A percentile compares a stretch with the other conserved stretches of the same genome.
Conservation (phyloP, 1,284 basidiomycete genomes). For the Cutaneotrichosporon sp. region DNA sequence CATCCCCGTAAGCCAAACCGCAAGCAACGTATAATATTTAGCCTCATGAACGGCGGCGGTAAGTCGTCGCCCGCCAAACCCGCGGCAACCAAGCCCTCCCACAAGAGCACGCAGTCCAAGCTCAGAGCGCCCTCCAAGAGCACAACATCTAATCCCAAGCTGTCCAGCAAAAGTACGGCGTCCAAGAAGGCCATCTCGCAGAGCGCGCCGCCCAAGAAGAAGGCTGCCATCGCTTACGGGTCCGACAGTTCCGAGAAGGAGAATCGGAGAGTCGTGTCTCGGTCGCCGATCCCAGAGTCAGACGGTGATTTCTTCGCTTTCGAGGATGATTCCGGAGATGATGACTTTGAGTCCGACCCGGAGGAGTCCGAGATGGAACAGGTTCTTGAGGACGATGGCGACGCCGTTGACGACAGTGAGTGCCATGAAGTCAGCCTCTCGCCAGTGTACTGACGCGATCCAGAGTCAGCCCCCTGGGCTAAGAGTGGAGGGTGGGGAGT, state of each 20-base stretch:
- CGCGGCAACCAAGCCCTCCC: not conserved
- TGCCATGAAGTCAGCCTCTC: not conserved
- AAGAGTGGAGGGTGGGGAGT: constrained; percentile 38
- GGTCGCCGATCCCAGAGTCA: not conserved
- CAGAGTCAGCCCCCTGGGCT: not conserved
- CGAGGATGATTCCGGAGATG: constrained; percentile 9
- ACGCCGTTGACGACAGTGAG: constrained; percentile 23
- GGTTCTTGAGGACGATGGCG: constrained; percentile 30
- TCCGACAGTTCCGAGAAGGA: constrained; percentile 9
- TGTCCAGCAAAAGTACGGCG: not conserved
- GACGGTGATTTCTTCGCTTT: not conserved
- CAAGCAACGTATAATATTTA: constrained; percentile 11
- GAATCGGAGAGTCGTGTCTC: not conserved
- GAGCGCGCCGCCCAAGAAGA: not conserved
- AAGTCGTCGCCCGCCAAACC: not conserved
- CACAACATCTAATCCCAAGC: not conserved
- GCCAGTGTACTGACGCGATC: not conserved
- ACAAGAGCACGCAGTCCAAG: constrained; percentile 2
- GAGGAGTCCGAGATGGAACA: constrained; percentile 12
- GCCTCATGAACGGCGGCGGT: constrained; percentile 4
- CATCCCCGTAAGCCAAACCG: constrained; percentile 33
- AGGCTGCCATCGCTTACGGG: not conserved
- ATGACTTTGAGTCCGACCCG: constrained; percentile 16
- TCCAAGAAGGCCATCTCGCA: not conserved
- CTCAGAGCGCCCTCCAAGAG: not conserved